Percentiles rank a stretch among this genome's conserved stretches.
Conservation (phyloP, 2,329 filamentous ascomycete genomes). For the Cladosporium halotolerans region DNA sequence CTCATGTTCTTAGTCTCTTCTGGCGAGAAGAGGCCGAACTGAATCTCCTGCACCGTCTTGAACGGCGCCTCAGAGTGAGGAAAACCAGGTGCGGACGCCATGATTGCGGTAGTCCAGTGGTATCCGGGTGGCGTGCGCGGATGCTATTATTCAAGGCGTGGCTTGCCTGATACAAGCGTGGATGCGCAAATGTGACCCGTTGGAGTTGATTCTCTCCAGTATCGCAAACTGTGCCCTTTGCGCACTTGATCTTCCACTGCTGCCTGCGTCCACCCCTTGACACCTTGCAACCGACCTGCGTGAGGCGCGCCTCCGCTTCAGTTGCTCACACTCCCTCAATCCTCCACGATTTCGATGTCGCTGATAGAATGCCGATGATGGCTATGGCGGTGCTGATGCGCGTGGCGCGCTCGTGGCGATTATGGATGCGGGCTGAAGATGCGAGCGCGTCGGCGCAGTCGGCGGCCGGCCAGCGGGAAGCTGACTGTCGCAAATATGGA, state of each 20-base stretch:
- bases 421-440: slow-evolving; percentile 8
- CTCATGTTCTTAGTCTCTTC: slow-evolving; percentile 99
- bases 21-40: slow-evolving; percentile 94
- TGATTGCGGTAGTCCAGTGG: slow-evolving; percentile 47
- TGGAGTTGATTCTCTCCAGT: background rate
- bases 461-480: slow-evolving; percentile 28
- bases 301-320: slow-evolving; percentile 25
- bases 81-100: slow-evolving; percentile 86
- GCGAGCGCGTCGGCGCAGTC: slow-evolving; percentile 19
- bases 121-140: slow-evolving; percentile 4
- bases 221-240: background rate
- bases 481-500: slow-evolving; percentile 7
- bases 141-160: slow-evolving; percentile 6
- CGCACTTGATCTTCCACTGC: slow-evolving; percentile 10
- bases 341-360: slow-evolving; percentile 13
- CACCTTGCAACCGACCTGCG: slow-evolving; percentile 23
- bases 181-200: background rate
- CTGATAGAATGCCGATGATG: slow-evolving; percentile 15
- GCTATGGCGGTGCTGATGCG: slow-evolving; percentile 21
- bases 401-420: slow-evolving; percentile 19
- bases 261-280: slow-evolving; percentile 24
- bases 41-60: slow-evolving; percentile 97
- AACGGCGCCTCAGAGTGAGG: slow-evolving; percentile 89
- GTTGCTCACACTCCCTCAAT: slow-evolving; percentile 13
- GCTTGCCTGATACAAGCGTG: background rate